Evolutionary conservation across 2,329 filamentous ascomycete genomes (phyloP), one percentile per base, ranked within the genome.

Genomic region (Penicillium hordei): DNA sequence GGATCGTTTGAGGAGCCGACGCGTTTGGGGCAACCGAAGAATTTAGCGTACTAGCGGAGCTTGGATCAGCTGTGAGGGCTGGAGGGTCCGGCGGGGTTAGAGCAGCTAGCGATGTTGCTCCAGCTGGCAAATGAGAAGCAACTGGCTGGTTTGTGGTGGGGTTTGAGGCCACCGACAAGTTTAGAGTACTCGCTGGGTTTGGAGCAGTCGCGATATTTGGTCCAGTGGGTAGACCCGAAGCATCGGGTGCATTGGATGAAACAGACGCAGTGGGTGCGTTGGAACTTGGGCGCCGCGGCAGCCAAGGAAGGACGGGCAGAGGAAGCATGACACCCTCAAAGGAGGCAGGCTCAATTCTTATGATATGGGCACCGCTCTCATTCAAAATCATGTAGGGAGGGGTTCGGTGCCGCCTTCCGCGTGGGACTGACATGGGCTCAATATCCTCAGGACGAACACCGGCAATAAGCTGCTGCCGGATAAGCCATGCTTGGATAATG

Each of bases 391-490:
- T 40, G 42, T 44, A 48, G 13, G 55, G 55, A 48, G 55, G 55
- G 88, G 62, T 90, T 82, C 57, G 83, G n/a, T 36, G 36, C 5
- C n/a, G 42, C 6, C 8, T 4, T 4, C 33, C 13, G 27, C n/a
- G 17, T 23, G 27, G 40, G n/a, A 31, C 38, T 29, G 34, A 31
- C 55, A 72, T 68, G 4, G 55, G 52, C 29, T 68, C 56, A 29
- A 73, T 40, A 9, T 67, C 21, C 5, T 68, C 52, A 5, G 57
- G 62, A 1, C 61, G 51, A 27, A 74, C 65, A 4, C 72, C 72
- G 10, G 63, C 70, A 10, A 71, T 19, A 7, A 67, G 48, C 52
- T 74, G 72, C 52, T 70, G 66, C 5, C 65, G 65, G 40, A 72
- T 60, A 15, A 74, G 60, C 44, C 66, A 70, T 5, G 55, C 59